Conservation (phyloP, 768 basidiomycete species). For the Lactarius sanguifluus region DNA sequence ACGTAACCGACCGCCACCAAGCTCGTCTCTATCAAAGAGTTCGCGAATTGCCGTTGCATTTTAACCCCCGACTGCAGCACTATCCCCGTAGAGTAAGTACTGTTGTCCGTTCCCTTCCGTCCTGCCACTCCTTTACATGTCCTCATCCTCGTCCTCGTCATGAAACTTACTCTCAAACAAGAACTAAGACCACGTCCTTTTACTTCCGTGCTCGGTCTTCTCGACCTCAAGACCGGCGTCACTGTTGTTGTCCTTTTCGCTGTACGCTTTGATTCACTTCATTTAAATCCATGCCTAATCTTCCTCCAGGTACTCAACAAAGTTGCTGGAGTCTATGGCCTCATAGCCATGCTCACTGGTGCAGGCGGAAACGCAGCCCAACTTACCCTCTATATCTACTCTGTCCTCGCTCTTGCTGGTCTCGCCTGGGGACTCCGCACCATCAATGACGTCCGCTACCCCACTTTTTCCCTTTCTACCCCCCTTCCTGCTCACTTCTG, state of each 20-base stretch:
- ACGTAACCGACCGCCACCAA: neutral
- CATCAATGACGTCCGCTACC: constrained; percentile 73
- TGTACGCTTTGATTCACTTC: constrained; percentile 44
- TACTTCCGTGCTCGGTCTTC: constrained; percentile 76
- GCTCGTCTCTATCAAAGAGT: neutral
- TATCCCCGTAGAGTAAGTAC: neutral
- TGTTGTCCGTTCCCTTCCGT: neutral
- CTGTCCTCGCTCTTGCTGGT: constrained; percentile 74
- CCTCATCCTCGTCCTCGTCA: constrained; percentile 31
- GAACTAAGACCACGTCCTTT: constrained; percentile 84
- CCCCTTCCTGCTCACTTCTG: constrained; percentile 17
- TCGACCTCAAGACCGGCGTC: constrained; percentile 95
- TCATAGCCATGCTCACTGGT: constrained; percentile 87
- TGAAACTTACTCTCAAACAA: constrained; percentile 81
- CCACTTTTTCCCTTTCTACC: constrained; percentile 11
- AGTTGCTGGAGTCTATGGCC: constrained; percentile 94
- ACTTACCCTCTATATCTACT: constrained; percentile 91
- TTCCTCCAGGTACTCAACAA: constrained; percentile 81
- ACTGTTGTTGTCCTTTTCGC: constrained; percentile 87
- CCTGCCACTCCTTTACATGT: neutral
- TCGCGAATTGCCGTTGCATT: neutral
- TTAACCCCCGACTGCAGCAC: neutral
- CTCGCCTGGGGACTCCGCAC: constrained; percentile 86
- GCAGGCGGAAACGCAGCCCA: constrained; percentile 94
- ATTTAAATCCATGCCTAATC: constrained; percentile 5